Evolutionary conservation across 2,329 filamentous ascomycete genomes (phyloP).

Genomic region (Clarireedia monteithiana): DNA sequence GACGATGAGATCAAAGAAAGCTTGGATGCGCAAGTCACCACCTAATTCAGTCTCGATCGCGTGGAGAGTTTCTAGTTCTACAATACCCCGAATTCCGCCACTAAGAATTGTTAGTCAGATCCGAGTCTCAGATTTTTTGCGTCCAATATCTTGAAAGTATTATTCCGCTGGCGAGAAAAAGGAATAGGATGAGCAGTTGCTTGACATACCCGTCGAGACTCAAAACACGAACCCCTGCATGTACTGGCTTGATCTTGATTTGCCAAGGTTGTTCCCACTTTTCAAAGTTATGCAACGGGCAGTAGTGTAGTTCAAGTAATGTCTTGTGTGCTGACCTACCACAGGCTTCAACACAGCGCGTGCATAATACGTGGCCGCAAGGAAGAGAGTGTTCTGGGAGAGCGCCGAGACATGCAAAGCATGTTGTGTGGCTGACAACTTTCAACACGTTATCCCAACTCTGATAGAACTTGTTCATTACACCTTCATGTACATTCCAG

Average conservation of each 20-base stretch:
- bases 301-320: background rate
- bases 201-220: slow-evolving; percentile 9
- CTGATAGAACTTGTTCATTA: slow-evolving; percentile 31
- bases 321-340: background rate
- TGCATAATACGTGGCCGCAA: slow-evolving; percentile 13
- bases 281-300: background rate
- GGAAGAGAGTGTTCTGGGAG: slow-evolving; percentile 12
- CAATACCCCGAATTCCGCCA: slow-evolving; percentile 11
- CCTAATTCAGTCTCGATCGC: slow-evolving; percentile 7
- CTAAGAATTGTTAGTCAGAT: background rate
- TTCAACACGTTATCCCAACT: slow-evolving; percentile 10
- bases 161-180: too few relatives aligned
- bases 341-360: slow-evolving; percentile 7
- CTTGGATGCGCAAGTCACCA: slow-evolving; percentile 6
- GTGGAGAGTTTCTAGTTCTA: slow-evolving; percentile 8
- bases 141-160: too few relatives aligned
- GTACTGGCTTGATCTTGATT: slow-evolving; percentile 5
- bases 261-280: background rate
- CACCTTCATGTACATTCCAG: slow-evolving; percentile 23
- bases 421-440: slow-evolving; percentile 28
- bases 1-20: slow-evolving; percentile 14
- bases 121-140: too few relatives aligned
- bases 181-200: background rate
- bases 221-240: slow-evolving; percentile 7
- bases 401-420: slow-evolving; percentile 10